These are phyloP conservation scores for Solanum phureja DNA, from an alignment of 257 asterid species.

Conservation along the genomic window DNA sequence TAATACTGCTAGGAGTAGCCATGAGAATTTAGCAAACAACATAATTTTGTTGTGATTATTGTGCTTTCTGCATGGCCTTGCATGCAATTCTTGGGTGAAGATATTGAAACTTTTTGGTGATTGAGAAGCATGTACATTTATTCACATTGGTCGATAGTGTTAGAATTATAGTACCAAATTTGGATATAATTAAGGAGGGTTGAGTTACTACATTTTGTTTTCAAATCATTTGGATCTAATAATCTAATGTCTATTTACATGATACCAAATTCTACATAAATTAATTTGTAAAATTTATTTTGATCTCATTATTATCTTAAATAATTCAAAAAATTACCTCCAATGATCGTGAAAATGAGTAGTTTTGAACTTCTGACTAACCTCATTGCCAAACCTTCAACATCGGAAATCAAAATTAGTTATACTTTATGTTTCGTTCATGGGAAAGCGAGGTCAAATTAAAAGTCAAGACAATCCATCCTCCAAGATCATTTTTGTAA, in stretches of 20 bases:
- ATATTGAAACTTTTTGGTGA: neutral
- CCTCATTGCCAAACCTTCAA: neutral
- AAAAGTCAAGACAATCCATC: neutral
- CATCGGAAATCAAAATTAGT: neutral
- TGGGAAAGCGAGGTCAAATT: neutral
- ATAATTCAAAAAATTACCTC: neutral
- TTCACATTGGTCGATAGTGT: neutral
- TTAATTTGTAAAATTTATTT: neutral
- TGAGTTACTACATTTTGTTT: neutral
- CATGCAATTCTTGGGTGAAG: neutral
- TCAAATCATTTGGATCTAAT: neutral
- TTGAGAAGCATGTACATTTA: neutral
- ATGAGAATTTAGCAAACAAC: neutral
- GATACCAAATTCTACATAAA: neutral
- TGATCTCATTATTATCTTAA: neutral
- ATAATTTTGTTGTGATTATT: neutral
- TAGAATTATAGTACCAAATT: neutral
- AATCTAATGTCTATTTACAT: neutral
- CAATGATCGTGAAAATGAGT: neutral
- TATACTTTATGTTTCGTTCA: neutral
- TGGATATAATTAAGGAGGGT: neutral
- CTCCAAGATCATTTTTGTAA: neutral
- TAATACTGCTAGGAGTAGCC: neutral
- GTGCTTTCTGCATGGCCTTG: constrained; percentile 1
- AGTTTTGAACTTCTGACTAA: neutral